These are phyloP conservation scores for Pleoardoris graminearum DNA, from an alignment of 2,329 filamentous ascomycete species.

Conservation along the genomic window DNA sequence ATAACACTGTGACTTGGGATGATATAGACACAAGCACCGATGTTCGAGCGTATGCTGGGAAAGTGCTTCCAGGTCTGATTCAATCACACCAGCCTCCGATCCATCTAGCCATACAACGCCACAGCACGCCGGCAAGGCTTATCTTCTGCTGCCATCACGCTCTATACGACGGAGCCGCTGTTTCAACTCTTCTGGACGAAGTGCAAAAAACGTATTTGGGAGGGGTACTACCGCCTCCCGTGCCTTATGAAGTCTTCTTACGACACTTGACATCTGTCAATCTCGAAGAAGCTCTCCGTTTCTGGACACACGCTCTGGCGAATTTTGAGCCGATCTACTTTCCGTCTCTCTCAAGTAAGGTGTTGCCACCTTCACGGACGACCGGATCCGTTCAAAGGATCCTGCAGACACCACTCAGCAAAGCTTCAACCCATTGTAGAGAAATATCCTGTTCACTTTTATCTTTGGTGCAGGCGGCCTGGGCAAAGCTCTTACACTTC, in stretches of 20 bases:
- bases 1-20: conserved; percentile 51
- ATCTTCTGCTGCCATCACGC: conserved; percentile 73
- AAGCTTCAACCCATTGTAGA: conserved; percentile 28
- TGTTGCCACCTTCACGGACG: neutral
- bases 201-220: conserved; percentile 63
- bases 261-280: conserved; percentile 57
- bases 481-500: conserved; percentile 66
- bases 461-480: conserved; percentile 71
- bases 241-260: conserved; percentile 68
- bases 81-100: conserved; percentile 39
- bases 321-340: conserved; percentile 54
- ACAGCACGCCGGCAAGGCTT: conserved; percentile 35
- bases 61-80: conserved; percentile 56
- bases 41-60: conserved; percentile 48
- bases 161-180: conserved; percentile 82
- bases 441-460: conserved; percentile 54
- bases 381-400: conserved; percentile 30
- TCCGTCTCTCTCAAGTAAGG: conserved; percentile 37
- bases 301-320: conserved; percentile 66
- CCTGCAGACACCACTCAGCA: conserved; percentile 27
- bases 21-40: conserved; percentile 16
- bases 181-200: conserved; percentile 70
- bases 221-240: conserved; percentile 51
- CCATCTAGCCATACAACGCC: conserved; percentile 33
- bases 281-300: conserved; percentile 57